phyloP scores from a whole-genome alignment of 2,329 filamentous ascomycete species.

The Penicillium sp. region DNA sequence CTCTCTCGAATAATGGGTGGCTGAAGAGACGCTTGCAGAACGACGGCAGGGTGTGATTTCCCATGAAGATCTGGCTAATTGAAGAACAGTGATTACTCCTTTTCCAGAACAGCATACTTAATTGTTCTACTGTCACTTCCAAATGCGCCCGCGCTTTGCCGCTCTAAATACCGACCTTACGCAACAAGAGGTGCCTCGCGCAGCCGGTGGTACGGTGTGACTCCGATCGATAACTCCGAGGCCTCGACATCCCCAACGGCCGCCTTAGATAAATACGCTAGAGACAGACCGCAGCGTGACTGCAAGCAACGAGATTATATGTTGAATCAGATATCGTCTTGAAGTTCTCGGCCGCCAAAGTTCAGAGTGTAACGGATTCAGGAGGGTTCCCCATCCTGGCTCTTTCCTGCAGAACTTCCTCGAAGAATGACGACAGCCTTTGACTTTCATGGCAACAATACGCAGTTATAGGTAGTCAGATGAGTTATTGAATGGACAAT shows the following conservation, averaged over 20 bases:
- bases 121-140: neutral
- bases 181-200: neutral
- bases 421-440: neutral
- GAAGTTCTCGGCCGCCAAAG: no score
- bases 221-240: no score
- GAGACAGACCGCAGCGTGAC: neutral
- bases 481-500: neutral
- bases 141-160: neutral
- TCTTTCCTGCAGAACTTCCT: neutral
- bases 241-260: neutral
- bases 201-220: neutral
- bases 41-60: neutral
- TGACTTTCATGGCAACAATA: neutral
- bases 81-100: neutral
- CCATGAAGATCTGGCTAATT: neutral
- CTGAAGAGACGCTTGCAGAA: neutral
- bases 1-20: neutral
- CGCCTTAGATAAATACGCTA: neutral
- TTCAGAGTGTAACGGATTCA: no score
- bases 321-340: no score
- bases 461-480: neutral
- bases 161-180: neutral
- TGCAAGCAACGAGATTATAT: neutral
- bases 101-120: neutral
- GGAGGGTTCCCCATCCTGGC: no score